phyloP scores from a whole-genome alignment of 352 stramenopile genomes.

The Pythium scleroteichum region DNA sequence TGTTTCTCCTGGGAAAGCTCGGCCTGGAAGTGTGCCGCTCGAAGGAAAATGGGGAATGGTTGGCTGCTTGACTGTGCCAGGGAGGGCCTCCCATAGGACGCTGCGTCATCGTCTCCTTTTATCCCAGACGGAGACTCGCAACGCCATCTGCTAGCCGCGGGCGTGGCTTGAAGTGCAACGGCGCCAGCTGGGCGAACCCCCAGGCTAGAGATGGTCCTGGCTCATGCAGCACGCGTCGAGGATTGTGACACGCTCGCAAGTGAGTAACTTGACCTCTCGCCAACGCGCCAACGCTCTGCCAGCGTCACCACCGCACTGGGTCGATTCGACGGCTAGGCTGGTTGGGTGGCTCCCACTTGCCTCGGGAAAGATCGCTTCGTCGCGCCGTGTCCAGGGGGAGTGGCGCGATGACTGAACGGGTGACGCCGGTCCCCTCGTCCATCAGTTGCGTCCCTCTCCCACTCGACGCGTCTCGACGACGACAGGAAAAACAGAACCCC shows the following conservation, averaged over 20 bases:
- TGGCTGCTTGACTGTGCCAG: conserved; percentile 1
- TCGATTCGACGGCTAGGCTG: too few species aligned
- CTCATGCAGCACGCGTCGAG: not conserved
- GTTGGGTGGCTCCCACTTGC: too few species aligned
- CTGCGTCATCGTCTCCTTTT: not conserved
- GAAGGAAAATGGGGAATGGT: conserved; percentile 20
- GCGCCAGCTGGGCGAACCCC: not conserved
- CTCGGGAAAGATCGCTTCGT: too few species aligned
- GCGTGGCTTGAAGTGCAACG: not conserved
- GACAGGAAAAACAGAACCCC: conserved; percentile 7
- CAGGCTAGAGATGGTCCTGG: not conserved
- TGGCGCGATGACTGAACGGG: too few species aligned
- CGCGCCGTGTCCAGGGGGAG: too few species aligned
- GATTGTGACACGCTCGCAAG: not conserved
- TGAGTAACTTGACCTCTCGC: not conserved
- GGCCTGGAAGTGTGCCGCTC: not conserved
- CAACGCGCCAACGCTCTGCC: too few species aligned
- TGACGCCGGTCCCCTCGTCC: not conserved
- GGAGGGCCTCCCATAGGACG: not conserved
- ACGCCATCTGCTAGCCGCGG: not conserved
- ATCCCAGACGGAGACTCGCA: not conserved
- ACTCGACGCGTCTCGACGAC: not conserved
- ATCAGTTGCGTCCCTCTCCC: conserved; percentile 5
- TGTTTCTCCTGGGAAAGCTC: too few species aligned
- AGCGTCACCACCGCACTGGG: too few species aligned